phyloP scores from a whole-genome alignment of 108 stramenopile species.

The Cyclotella sp. region DNA sequence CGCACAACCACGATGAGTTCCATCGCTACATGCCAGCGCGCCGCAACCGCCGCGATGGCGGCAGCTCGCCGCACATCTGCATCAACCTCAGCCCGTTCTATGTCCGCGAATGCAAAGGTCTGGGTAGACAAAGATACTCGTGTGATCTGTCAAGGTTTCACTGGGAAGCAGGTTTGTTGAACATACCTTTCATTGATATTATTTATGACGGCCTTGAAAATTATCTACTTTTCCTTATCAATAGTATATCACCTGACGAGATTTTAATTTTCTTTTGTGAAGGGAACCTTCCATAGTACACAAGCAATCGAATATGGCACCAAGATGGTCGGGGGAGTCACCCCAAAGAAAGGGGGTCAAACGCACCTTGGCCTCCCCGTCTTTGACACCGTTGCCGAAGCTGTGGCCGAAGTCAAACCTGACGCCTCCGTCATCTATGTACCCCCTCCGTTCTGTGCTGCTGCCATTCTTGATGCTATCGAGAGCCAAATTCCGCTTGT shows the following conservation, averaged over 20 bases:
- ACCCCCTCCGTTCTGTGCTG: constrained; percentile 95
- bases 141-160: constrained; percentile 99
- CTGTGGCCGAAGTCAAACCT: constrained; percentile 83
- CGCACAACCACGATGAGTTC: constrained; percentile 22
- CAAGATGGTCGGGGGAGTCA: constrained; percentile 98
- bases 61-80: constrained; percentile 19
- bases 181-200: neutral
- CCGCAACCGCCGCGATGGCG: neutral
- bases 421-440: constrained; percentile 99
- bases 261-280: neutral
- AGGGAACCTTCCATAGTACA: constrained; percentile 86
- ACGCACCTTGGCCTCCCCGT: constrained; percentile 96
- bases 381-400: constrained; percentile 94
- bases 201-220: neutral
- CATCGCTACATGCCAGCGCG: constrained; percentile 22
- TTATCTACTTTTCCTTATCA: too few relatives aligned
- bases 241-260: neutral
- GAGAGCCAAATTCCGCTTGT: constrained; percentile 95
- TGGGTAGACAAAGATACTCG: constrained; percentile 98
- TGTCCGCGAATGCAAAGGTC: constrained; percentile 92
- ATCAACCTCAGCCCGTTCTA: constrained; percentile 43
- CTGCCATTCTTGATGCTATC: constrained; percentile 95
- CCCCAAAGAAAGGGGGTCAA: constrained; percentile 96
- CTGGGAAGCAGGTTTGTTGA: constrained; percentile 92
- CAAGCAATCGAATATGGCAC: constrained; percentile 99